phyloP scores from a whole-genome alignment of 495 filamentous ascomycete species.

The Amniculicola lignicola region DNA sequence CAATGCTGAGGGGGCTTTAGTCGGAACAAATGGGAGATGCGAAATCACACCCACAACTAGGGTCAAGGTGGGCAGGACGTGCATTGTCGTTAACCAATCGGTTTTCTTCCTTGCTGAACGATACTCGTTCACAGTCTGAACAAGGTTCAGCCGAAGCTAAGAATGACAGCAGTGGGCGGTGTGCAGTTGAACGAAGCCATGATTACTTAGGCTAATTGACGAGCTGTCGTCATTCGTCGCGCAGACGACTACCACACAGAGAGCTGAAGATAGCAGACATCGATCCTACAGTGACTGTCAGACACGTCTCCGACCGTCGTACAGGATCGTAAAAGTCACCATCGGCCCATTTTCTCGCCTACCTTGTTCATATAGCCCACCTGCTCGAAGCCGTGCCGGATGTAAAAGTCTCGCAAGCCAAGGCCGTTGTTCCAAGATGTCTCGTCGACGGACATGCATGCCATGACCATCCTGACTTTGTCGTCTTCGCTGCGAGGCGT shows the following conservation, averaged over 20 bases:
- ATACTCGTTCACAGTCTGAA: no score
- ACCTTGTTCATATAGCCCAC: constrained; percentile 26
- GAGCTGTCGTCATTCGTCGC: no score
- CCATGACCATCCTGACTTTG: constrained; percentile 20
- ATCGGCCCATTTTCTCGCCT: constrained; percentile 27
- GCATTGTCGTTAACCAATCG: no score
- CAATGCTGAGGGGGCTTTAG: no score
- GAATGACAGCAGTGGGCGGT: no score
- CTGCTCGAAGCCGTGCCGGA: constrained; percentile 27
- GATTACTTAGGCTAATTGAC: no score
- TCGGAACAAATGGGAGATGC: no score
- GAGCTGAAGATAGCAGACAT: constrained; percentile 28
- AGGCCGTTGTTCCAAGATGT: constrained; percentile 15
- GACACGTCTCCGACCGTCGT: constrained; percentile 6
- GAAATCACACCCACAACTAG: no score
- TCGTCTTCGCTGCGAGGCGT: constrained; percentile 14
- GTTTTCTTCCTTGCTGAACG: no score
- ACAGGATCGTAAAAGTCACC: constrained; percentile 7
- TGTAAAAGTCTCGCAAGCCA: constrained; percentile 28
- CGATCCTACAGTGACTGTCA: constrained; percentile 27
- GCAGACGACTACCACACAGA: constrained; percentile 20
- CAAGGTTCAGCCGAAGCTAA: no score
- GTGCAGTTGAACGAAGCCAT: no score
- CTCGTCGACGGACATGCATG: constrained; percentile 30
- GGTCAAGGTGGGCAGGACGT: no score